Evolutionary conservation across 345 rosid species (phyloP).

Genomic region (Boechera stricta): DNA sequence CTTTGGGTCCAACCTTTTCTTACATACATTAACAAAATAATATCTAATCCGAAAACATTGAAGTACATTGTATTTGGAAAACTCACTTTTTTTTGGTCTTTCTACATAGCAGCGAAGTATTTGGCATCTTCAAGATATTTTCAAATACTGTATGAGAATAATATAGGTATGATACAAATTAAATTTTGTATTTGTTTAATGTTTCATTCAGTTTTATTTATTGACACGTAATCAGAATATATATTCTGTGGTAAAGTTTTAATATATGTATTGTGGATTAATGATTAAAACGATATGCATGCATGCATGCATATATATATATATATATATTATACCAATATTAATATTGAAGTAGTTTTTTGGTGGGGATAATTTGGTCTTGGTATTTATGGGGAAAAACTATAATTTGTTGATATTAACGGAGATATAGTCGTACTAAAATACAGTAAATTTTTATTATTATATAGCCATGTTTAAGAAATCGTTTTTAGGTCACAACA

Average conservation of each 20-base stretch:
- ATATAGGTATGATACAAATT: neutral
- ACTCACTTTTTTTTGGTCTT: neutral
- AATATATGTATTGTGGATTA: neutral
- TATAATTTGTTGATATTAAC: neutral
- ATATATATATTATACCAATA: neutral
- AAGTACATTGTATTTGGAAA: slow-evolving; percentile 42
- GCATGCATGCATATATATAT: neutral
- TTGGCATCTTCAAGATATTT: neutral
- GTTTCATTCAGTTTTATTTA: neutral
- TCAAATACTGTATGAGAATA: neutral
- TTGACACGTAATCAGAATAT: neutral
- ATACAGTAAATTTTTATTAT: no score
- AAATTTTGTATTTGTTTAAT: no score
- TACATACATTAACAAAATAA: slow-evolving; percentile 19
- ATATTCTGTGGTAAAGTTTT: neutral
- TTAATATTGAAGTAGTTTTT: neutral
- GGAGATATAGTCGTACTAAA: neutral
- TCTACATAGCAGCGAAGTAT: slow-evolving; percentile 9
- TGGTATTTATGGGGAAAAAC: neutral
- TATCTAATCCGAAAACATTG: slow-evolving; percentile 12
- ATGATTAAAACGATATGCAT: neutral
- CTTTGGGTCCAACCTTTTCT: slow-evolving; percentile 14
- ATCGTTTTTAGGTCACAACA: no score
- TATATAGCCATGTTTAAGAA: no score
- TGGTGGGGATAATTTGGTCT: neutral